Conservation (phyloP, 768 basidiomycete species). For the Cyathus striatus region DNA sequence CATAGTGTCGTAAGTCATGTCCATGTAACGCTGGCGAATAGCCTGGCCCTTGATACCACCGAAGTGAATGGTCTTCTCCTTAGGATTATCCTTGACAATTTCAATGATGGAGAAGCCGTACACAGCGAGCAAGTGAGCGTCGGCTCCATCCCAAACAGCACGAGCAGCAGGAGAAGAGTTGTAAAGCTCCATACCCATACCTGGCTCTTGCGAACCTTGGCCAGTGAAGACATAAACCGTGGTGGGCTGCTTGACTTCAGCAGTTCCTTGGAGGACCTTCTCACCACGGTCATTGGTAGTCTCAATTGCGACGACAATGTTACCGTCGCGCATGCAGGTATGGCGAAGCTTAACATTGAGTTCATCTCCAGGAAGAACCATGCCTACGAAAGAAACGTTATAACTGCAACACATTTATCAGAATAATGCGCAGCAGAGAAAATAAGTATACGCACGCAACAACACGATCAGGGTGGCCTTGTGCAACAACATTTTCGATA, state of each 20-base stretch:
- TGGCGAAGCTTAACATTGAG: constrained; percentile 86
- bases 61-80: constrained; percentile 97
- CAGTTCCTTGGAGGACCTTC: constrained; percentile 88
- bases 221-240: constrained; percentile 98
- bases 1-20: constrained; percentile 96
- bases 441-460: constrained; percentile 55
- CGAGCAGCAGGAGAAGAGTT: constrained; percentile 88
- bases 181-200: constrained; percentile 99
- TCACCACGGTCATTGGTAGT: constrained; percentile 82
- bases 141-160: constrained; percentile 96
- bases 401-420: constrained; percentile 46
- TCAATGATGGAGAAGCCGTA: constrained; percentile 99
- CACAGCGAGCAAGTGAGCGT: constrained; percentile 86
- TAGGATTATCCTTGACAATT: constrained; percentile 98
- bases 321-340: constrained; percentile 87
- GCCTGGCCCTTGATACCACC: constrained; percentile 99
- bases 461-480: constrained; percentile 90
- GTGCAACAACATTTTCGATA: constrained; percentile 90
- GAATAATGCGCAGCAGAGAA: constrained; percentile 2
- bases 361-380: constrained; percentile 91
- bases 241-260: constrained; percentile 87
- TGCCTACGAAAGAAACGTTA: constrained; percentile 92
- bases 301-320: constrained; percentile 86
- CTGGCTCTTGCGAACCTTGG: constrained; percentile 95
- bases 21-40: constrained; percentile 99